A percentile compares a stretch with the other conserved stretches of the same genome.
phyloP scores from a whole-genome alignment of 2,329 filamentous ascomycete genomes.

The Xylaria sp. region DNA sequence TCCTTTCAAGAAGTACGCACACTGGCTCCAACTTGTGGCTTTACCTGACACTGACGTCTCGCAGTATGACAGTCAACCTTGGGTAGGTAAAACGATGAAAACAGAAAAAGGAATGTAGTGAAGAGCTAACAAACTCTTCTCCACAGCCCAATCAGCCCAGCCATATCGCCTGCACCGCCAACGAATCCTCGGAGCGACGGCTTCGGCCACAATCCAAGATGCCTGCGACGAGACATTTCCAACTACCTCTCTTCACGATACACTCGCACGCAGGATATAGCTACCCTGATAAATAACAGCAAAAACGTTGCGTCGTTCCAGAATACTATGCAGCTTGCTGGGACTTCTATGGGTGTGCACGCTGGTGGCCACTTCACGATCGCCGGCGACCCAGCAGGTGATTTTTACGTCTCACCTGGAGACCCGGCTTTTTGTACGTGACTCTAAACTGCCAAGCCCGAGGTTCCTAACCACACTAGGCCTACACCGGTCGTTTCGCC shows the following conservation, averaged over 20 bases:
- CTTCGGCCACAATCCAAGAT: slow-evolving; percentile 52
- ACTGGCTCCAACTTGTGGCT: not conserved
- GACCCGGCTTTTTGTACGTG: slow-evolving; percentile 36
- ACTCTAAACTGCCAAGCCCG: not conserved
- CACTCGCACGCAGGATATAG: slow-evolving; percentile 31
- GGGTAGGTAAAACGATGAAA: slow-evolving; percentile 33
- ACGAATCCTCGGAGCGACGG: slow-evolving; percentile 43
- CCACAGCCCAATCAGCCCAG: slow-evolving; percentile 27
- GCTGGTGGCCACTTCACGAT: slow-evolving; percentile 48
- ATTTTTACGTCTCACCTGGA: slow-evolving; percentile 40
- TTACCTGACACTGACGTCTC: slow-evolving; percentile 16
- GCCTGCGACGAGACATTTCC: slow-evolving; percentile 50
- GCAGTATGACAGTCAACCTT: slow-evolving; percentile 46
- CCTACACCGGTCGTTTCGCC: not conserved
- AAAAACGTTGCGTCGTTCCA: slow-evolving; percentile 44
- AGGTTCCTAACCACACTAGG: too few species aligned
- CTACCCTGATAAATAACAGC: slow-evolving; percentile 41
- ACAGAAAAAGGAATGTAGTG: slow-evolving; percentile 34
- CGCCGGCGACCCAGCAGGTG: slow-evolving; percentile 45
- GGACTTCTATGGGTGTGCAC: slow-evolving; percentile 42
- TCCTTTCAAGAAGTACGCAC: slow-evolving; percentile 53
- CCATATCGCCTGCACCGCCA: slow-evolving; percentile 35
- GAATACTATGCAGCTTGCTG: slow-evolving; percentile 42
- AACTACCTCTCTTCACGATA: slow-evolving; percentile 35
- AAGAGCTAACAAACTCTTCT: slow-evolving; percentile 22